A percentile compares a stretch with the other conserved stretches of the same genome.
phyloP scores from a whole-genome alignment of 1,284 basidiomycete species.

The Caloboletus inedulis region DNA sequence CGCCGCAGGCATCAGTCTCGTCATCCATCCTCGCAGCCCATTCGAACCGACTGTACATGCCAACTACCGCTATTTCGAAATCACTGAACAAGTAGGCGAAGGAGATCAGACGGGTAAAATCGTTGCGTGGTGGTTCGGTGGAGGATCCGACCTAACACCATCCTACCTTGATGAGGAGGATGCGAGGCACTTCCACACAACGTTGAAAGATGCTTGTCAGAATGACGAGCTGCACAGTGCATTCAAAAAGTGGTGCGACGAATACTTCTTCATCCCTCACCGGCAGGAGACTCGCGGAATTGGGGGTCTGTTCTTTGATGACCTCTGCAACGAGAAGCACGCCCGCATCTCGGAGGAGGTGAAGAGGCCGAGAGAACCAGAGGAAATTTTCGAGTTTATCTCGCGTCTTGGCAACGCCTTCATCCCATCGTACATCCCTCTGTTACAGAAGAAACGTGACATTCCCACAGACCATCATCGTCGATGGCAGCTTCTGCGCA shows the following conservation, averaged over 20 bases:
- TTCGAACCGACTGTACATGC: slow-evolving; percentile 91
- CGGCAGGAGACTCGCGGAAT: slow-evolving; percentile 87
- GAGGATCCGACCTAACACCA: slow-evolving; percentile 95
- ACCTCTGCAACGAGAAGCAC: slow-evolving; percentile 66
- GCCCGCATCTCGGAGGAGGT: slow-evolving; percentile 48
- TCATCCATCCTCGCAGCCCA: slow-evolving; percentile 93
- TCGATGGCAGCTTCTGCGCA: slow-evolving; percentile 86
- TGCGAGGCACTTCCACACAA: slow-evolving; percentile 82
- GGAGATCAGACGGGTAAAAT: slow-evolving; percentile 41
- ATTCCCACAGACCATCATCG: slow-evolving; percentile 65
- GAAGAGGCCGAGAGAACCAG: slow-evolving; percentile 52
- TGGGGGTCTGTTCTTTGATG: slow-evolving; percentile 97
- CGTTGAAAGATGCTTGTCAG: slow-evolving; percentile 77
- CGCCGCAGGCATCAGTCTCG: slow-evolving; percentile 87
- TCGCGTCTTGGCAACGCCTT: slow-evolving; percentile 73
- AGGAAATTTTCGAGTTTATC: slow-evolving; percentile 77
- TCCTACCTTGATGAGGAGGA: slow-evolving; percentile 91
- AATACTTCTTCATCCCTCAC: slow-evolving; percentile 96
- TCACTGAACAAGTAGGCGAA: slow-evolving; percentile 51
- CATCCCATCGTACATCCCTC: slow-evolving; percentile 85
- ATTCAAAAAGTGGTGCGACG: slow-evolving; percentile 97
- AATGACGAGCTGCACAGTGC: slow-evolving; percentile 70
- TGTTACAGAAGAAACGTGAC: slow-evolving; percentile 61
- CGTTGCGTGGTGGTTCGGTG: slow-evolving; percentile 98
- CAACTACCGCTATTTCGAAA: slow-evolving; percentile 98